phyloP scores from a whole-genome alignment of 176 grass and related monocot species.

The Aegilops bicornis region DNA sequence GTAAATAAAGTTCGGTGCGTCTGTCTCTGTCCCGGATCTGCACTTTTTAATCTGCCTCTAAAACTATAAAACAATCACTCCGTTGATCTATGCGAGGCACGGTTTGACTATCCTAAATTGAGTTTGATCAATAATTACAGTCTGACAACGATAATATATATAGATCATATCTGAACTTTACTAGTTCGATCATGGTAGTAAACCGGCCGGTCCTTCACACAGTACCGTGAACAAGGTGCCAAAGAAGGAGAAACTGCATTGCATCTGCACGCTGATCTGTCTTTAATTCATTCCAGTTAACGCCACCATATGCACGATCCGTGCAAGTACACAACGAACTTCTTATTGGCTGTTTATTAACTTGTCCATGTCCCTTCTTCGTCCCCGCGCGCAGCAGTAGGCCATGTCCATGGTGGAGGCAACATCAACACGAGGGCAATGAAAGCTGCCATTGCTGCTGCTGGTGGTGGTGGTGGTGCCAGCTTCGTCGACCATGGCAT shows the following conservation, averaged over 20 bases:
- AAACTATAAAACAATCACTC: not conserved
- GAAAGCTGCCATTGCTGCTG: conserved; percentile 29
- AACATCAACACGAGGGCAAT: conserved; percentile 40
- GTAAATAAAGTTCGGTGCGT: not conserved
- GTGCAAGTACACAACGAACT: not conserved
- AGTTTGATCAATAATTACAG: not conserved
- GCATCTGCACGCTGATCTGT: not conserved
- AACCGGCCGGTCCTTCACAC: not conserved
- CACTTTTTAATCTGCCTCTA: too few species aligned
- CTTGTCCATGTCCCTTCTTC: not conserved
- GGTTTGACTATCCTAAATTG: not conserved
- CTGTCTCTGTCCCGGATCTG: not conserved
- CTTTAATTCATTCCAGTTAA: not conserved
- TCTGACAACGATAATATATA: not conserved
- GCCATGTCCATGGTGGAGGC: conserved; percentile 25
- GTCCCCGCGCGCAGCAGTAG: not conserved
- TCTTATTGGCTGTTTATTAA: not conserved
- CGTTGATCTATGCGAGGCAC: not conserved
- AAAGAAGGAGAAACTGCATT: not conserved
- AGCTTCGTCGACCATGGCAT: conserved; percentile 41
- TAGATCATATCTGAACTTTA: not conserved
- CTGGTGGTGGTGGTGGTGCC: not conserved
- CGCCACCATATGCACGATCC: not conserved
- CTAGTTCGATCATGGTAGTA: not conserved
- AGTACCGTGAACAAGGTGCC: not conserved